These are phyloP conservation scores for Dothiorella sarmentorum DNA, from an alignment of 2,329 filamentous ascomycete genomes.

Conservation along the genomic window DNA sequence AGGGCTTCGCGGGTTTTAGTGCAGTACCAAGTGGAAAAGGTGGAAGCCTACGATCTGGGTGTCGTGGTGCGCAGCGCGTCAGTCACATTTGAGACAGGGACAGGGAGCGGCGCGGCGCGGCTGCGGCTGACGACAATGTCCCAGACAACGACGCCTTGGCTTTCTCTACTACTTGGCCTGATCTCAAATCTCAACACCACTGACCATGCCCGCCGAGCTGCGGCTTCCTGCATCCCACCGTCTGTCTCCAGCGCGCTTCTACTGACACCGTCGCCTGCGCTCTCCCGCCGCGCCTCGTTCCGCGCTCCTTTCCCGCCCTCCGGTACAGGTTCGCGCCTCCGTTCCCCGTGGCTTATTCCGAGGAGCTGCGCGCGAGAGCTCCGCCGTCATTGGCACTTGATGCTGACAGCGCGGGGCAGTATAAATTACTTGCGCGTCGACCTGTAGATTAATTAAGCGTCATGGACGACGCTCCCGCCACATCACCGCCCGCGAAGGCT, in stretches of 20 bases:
- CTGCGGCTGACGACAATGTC: neutral
- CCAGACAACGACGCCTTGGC: neutral
- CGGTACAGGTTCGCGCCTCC: constrained; percentile 33
- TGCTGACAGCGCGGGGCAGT: constrained; percentile 7
- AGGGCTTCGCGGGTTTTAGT: neutral
- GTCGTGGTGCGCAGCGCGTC: constrained; percentile 6
- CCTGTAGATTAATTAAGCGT: constrained; percentile 13
- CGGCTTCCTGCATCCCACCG: neutral
- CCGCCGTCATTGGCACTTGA: neutral
- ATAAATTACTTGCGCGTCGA: neutral
- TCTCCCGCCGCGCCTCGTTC: constrained; percentile 14
- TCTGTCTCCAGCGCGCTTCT: neutral
- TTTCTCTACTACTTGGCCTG: constrained; percentile 1
- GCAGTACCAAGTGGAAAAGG: neutral
- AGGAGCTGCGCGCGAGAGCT: neutral
- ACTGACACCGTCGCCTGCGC: constrained; percentile 18
- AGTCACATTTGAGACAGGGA: neutral
- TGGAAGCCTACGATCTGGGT: neutral
- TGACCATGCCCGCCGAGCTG: constrained; percentile 3
- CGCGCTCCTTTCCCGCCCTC: constrained; percentile 26
- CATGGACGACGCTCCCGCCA: constrained; percentile 11
- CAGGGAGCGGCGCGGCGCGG: neutral
- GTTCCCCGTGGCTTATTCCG: neutral
- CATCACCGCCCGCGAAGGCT: constrained; percentile 10
- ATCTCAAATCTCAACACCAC: constrained; percentile 11